Evolutionary conservation across 257 asterid species (phyloP), one percentile per base, ranked within the genome.

Genomic region (Capsicum baccatum): DNA sequence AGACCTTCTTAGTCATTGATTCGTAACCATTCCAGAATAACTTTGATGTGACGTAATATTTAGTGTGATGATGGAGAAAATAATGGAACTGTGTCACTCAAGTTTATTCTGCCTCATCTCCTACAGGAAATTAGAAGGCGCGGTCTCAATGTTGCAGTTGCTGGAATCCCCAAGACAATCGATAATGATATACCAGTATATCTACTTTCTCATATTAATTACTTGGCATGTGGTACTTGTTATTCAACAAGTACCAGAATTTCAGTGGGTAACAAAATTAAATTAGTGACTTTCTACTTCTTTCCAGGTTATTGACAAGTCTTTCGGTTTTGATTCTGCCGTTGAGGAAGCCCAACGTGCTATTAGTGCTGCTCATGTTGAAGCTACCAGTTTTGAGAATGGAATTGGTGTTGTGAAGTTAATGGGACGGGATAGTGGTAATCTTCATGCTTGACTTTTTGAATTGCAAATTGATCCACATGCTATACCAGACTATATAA

Each of bases 291-390:
- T 81, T 59, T 44, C n/a, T 82, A 68, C 44, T 84, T n/a, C 59
- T 84, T 79, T 83, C 60, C 86, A 93, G 99, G 94, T 94, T 57
- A 94, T 96, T n/a, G 99, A 96, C 89, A 93, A 82, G 87, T 94
- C 98, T 7, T 96, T 96, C 17, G 99, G 99, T 54, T 96, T 96
- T 85, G 99, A 96, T 83, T 88, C 99, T 50, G 96, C 98, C 66
- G 99, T 94, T 17, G 99, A 96, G 91, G 99, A 96, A 89, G 99
- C 99, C 2, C 95, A 96, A 85, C 98, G 99, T 81, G 99, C 99
- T 83, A 96, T 96, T 63, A 94, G 83, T 81, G 99, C 98, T 11
- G 99, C 99, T 35, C 99, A 96, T 80, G 98, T 96, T 70, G 99
- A 96, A 89, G 98, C 99, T 44, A 91, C 95, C n/a, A 96, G 99